These are phyloP conservation scores for Trametes sp. DNA, from an alignment of 1,284 basidiomycete species.

Conservation along the genomic window DNA sequence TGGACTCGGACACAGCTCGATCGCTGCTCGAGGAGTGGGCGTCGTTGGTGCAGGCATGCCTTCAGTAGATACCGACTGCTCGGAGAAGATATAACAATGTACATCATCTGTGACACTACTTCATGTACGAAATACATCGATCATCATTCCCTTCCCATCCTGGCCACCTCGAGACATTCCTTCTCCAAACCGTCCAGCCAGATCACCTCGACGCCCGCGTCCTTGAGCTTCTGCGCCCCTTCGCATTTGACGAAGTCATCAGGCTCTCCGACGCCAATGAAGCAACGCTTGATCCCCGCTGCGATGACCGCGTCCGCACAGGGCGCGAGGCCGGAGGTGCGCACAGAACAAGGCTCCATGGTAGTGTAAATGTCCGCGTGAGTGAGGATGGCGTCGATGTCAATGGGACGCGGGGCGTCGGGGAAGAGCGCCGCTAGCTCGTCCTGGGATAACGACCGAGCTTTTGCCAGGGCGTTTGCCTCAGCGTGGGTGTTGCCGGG, in stretches of 20 bases:
- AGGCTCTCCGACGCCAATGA: constrained; percentile 93
- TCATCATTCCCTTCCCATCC: constrained; percentile 54
- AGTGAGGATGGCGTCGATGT: constrained; percentile 55
- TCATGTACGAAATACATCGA: constrained; percentile 1
- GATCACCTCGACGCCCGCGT: constrained; percentile 80
- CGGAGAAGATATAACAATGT: constrained; percentile 12
- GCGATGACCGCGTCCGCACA: constrained; percentile 89
- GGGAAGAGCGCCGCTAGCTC: constrained; percentile 56
- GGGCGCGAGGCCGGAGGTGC: constrained; percentile 87
- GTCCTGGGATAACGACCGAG: constrained; percentile 52
- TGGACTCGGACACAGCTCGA: constrained; percentile 42
- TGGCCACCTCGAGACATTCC: constrained; percentile 81
- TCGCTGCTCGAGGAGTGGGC: constrained; percentile 34
- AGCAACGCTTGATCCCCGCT: constrained; percentile 77
- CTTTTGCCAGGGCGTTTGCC: constrained; percentile 91
- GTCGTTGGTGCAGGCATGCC: constrained; percentile 42
- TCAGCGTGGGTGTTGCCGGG: constrained; percentile 98
- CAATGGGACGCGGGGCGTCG: constrained; percentile 33
- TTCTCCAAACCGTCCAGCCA: constrained; percentile 77
- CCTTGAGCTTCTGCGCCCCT: constrained; percentile 79
- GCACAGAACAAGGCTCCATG: constrained; percentile 94
- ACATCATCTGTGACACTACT: constrained; percentile 13
- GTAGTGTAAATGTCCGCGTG: constrained; percentile 89
- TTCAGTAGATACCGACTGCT: constrained; percentile 4
- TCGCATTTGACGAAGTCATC: constrained; percentile 96